These are phyloP conservation scores for Taphrina confusa DNA, from an alignment of 1,139 yeast species.

Conservation along the genomic window DNA sequence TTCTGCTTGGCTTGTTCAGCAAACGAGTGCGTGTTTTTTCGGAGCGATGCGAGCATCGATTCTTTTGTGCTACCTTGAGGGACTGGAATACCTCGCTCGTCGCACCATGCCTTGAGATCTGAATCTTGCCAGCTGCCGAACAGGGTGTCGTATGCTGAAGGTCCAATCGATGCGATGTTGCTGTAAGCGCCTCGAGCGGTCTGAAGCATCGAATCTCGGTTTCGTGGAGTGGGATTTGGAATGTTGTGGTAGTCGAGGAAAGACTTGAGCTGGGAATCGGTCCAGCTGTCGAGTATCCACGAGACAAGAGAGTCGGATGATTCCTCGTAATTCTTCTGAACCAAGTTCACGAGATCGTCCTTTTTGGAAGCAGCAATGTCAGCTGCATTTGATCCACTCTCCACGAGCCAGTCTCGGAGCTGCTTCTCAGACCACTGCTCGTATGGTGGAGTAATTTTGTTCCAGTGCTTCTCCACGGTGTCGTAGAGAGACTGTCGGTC, in stretches of 20 bases:
- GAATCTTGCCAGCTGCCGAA: constrained; percentile 55
- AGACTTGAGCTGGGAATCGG: constrained; percentile 47
- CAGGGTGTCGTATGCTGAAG: constrained; percentile 50
- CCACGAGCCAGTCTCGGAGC: constrained; percentile 38
- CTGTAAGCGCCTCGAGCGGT: constrained; percentile 49
- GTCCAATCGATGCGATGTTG: constrained; percentile 46
- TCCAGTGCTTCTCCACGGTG: constrained; percentile 42
- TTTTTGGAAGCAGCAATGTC: constrained; percentile 40
- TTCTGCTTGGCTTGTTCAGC: constrained; percentile 38
- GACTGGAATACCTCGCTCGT: constrained; percentile 50
- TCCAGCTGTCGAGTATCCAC: constrained; percentile 60
- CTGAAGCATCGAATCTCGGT: constrained; percentile 44
- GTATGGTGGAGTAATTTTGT: constrained; percentile 39
- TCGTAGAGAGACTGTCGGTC: constrained; percentile 40
- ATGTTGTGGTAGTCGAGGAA: constrained; percentile 49
- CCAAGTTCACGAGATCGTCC: constrained; percentile 39
- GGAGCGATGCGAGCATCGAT: constrained; percentile 49
- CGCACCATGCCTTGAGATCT: constrained; percentile 55
- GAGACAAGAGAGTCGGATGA: constrained; percentile 39
- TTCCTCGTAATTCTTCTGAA: constrained; percentile 38
- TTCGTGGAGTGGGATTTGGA: constrained; percentile 36
- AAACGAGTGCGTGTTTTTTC: constrained; percentile 45
- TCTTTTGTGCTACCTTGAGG: constrained; percentile 48
- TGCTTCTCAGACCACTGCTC: constrained; percentile 40
- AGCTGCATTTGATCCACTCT: constrained; percentile 38